phyloP scores from a whole-genome alignment of 2,329 filamentous ascomycete genomes.

The Phyllosticta capitalensis region DNA sequence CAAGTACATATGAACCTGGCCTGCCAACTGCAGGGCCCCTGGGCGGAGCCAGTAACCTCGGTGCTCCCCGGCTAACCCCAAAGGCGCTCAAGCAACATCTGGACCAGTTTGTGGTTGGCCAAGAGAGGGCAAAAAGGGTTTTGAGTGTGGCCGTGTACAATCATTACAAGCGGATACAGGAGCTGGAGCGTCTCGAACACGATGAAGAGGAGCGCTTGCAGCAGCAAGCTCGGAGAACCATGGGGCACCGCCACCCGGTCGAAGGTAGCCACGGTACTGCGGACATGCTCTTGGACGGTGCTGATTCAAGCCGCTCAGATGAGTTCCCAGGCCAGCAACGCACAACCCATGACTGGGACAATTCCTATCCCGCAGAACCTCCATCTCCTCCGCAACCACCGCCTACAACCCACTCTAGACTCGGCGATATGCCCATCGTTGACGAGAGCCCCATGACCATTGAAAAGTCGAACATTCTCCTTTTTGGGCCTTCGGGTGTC shows the following conservation, averaged over 20 bases:
- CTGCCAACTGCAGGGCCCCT: constrained; percentile 55
- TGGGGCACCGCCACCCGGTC: constrained; percentile 60
- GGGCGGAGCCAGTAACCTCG: constrained; percentile 47
- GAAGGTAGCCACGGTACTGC: constrained; percentile 50
- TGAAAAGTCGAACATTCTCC: constrained; percentile 88
- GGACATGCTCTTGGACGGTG: neutral
- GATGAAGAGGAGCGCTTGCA: constrained; percentile 67
- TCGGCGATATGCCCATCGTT: constrained; percentile 35
- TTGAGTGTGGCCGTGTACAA: constrained; percentile 92
- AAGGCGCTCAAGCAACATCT: constrained; percentile 74
- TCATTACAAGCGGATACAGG: constrained; percentile 82
- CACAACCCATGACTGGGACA: constrained; percentile 31
- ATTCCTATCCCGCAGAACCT: constrained; percentile 14
- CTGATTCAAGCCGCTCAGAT: constrained; percentile 32
- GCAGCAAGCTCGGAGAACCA: constrained; percentile 61
- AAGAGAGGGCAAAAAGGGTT: constrained; percentile 89
- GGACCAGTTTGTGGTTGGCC: constrained; percentile 92
- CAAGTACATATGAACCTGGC: constrained; percentile 53
- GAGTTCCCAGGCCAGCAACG: constrained; percentile 54
- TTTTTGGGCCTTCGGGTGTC: constrained; percentile 87
- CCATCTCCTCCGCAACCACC: constrained; percentile 16
- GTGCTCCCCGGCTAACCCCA: constrained; percentile 50
- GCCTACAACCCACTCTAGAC: constrained; percentile 13
- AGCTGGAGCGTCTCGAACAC: constrained; percentile 63
- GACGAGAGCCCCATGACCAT: constrained; percentile 59